Percentiles rank a stretch among this genome's conserved stretches.
Conservation (phyloP, 2,329 filamentous ascomycete species). For the Aspergillus sp. region DNA sequence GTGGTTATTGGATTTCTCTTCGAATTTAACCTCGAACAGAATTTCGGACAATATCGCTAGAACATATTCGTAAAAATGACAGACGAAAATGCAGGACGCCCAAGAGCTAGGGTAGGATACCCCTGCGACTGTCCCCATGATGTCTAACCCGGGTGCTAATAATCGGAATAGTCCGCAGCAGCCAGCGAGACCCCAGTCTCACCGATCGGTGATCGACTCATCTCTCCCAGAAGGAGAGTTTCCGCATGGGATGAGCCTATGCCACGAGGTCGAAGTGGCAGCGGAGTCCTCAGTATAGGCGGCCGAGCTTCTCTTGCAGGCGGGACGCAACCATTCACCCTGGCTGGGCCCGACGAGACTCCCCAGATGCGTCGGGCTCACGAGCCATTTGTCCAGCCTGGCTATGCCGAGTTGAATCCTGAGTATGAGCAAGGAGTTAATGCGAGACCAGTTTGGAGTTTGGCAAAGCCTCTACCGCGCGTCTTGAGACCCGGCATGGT, state of each 20-base stretch:
- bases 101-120: not conserved
- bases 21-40: too few relatives aligned
- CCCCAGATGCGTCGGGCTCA: constrained; percentile 34
- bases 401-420: constrained; percentile 55
- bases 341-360: constrained; percentile 33
- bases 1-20: too few relatives aligned
- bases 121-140: not conserved
- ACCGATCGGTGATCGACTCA: not conserved
- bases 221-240: not conserved
- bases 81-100: not conserved
- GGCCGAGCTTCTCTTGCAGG: constrained; percentile 28
- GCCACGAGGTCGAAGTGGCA: constrained; percentile 15
- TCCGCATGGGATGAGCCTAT: not conserved
- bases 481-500: constrained; percentile 56
- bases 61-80: not conserved
- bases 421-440: constrained; percentile 54
- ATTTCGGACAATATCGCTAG: too few relatives aligned
- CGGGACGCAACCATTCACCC: constrained; percentile 29
- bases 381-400: constrained; percentile 53
- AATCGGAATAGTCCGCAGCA: not conserved
- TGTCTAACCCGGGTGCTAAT: not conserved
- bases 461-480: constrained; percentile 55
- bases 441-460: constrained; percentile 52
- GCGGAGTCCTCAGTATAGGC: constrained; percentile 23
- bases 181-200: not conserved